These are phyloP conservation scores for Cutaneotrichosporon arboriforme DNA, from an alignment of 1,284 basidiomycete species.

Conservation along the genomic window DNA sequence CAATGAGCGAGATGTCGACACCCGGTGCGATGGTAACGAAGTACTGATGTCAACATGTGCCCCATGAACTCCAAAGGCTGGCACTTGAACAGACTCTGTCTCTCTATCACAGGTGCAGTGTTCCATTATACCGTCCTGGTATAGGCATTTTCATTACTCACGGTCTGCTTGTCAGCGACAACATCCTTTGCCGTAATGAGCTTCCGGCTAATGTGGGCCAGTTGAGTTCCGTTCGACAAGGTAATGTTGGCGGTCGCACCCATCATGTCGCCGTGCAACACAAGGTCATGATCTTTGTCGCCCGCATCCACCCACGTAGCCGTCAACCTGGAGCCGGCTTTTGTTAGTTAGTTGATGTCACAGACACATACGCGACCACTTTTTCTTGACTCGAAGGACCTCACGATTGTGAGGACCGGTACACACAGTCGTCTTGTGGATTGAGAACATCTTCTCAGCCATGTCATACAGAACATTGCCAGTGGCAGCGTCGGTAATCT, in stretches of 20 bases:
- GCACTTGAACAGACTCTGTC: too few relatives aligned
- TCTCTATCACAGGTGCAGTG: too few relatives aligned
- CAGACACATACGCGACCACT: slow-evolving; percentile 29
- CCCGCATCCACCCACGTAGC: slow-evolving; percentile 30
- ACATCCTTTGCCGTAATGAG: slow-evolving; percentile 34
- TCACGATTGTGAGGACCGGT: slow-evolving; percentile 29
- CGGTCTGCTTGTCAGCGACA: slow-evolving; percentile 40
- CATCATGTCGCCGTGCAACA: slow-evolving; percentile 40
- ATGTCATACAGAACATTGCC: slow-evolving; percentile 40
- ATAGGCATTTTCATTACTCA: slow-evolving; percentile 21
- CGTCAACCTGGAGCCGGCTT: slow-evolving; percentile 42
- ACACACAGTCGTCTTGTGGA: slow-evolving; percentile 36
- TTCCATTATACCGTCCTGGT: too few relatives aligned
- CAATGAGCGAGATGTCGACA: slow-evolving; percentile 48
- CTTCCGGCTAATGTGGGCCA: slow-evolving; percentile 44
- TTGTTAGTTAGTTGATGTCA: not conserved
- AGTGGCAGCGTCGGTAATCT: slow-evolving; percentile 32
- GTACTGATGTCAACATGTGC: slow-evolving; percentile 39
- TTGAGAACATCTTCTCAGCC: slow-evolving; percentile 36
- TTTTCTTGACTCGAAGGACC: slow-evolving; percentile 37
- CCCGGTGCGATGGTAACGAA: slow-evolving; percentile 46
- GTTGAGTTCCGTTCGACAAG: slow-evolving; percentile 28
- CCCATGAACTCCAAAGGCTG: too few relatives aligned
- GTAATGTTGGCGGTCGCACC: slow-evolving; percentile 37
- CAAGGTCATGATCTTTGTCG: slow-evolving; percentile 22